Base-by-base conservation (phyloP, 208 protist genomes). In the Novymonas esmeraldas region DNA sequence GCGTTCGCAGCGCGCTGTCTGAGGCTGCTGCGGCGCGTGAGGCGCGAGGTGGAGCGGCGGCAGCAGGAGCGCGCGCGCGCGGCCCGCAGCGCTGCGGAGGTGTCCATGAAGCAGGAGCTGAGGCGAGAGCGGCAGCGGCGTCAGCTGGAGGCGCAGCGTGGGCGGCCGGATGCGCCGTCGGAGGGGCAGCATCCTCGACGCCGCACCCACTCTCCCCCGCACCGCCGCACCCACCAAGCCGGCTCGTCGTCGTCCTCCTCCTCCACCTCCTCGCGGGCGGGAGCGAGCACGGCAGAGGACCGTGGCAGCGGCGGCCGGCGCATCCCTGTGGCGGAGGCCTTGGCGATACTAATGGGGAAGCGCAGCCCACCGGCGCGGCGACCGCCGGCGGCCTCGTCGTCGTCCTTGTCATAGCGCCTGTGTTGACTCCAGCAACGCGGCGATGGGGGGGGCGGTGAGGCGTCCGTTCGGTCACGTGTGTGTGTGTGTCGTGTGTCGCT, bases 261-360 rank as follows among this genome's bases (percentile, higher is more conserved):
- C n/a, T 41, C 52, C 9, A 55, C 48, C 5, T 26, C 69, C 41
- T 20, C 61, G 36, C 49, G 26, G 26, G 59, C 6, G 22, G 20
- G 4, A 46, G n/a, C 36, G 4, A 22, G 34, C 20, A 50, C 16
- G 48, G 60, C 39, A n/a, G 22, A 42, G 26, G 49, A 20, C 6
- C 14, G 52, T 13, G 9, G 10, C 18, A 22, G 41, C 48, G 46
- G 41, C 29, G 67, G 54, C 13, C 46, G 44, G 6, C 84, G 78
- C 18, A 63, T 90, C 41, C 84, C 80, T 0, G 28, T 90, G 24
- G 45, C 78, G 9, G 73, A 84, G 58, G 84, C 84, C 2, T 54
- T 90, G 50, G 68, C 68, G 28, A 63, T 82, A 34, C 70, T 90
- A 0, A 70, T 90, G 70, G 84, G 81, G 2, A 79, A 77, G 62